Evolutionary conservation across 768 basidiomycete genomes (phyloP).

Genomic region (Amanita exitialis): DNA sequence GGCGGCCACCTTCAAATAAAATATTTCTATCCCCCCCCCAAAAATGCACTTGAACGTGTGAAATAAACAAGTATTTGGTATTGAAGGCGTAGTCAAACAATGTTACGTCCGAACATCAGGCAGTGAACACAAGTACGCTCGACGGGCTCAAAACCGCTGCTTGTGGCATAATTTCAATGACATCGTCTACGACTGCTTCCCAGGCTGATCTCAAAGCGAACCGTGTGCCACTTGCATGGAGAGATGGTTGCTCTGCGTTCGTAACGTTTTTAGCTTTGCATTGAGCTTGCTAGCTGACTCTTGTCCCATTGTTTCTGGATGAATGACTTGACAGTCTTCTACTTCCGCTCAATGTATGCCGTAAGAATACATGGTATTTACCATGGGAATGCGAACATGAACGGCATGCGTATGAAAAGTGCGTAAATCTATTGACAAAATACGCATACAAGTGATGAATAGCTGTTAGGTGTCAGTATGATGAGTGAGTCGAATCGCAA

Average conservation of each 20-base stretch:
- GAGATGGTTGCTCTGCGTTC: conserved; percentile 88
- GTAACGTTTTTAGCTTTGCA: conserved; percentile 22
- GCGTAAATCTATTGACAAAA: conserved; percentile 16
- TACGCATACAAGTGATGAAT: conserved; percentile 1
- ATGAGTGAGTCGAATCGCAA: conserved; percentile 58
- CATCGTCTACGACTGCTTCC: conserved; percentile 70
- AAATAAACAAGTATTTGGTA: not conserved
- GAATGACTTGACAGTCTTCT: conserved; percentile 43
- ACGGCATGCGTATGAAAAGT: conserved; percentile 81
- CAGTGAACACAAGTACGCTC: not conserved
- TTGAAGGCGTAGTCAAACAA: not conserved
- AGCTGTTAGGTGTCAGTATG: conserved; percentile 78
- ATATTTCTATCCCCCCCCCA: too few species aligned
- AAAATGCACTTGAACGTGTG: too few species aligned
- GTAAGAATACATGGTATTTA: conserved; percentile 65
- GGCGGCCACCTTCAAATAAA: too few species aligned
- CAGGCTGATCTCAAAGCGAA: conserved; percentile 72
- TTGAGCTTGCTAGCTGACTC: not conserved
- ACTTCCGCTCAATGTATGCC: conserved; percentile 81
- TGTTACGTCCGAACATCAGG: not conserved
- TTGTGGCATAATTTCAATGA: conserved; percentile 29
- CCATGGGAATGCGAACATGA: conserved; percentile 95
- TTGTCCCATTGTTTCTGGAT: not conserved
- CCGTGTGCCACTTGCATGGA: conserved; percentile 71
- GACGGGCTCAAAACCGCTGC: not conserved